Evolutionary conservation across 2,329 filamentous ascomycete species (phyloP).

Genomic region (Aspergillus sp.): DNA sequence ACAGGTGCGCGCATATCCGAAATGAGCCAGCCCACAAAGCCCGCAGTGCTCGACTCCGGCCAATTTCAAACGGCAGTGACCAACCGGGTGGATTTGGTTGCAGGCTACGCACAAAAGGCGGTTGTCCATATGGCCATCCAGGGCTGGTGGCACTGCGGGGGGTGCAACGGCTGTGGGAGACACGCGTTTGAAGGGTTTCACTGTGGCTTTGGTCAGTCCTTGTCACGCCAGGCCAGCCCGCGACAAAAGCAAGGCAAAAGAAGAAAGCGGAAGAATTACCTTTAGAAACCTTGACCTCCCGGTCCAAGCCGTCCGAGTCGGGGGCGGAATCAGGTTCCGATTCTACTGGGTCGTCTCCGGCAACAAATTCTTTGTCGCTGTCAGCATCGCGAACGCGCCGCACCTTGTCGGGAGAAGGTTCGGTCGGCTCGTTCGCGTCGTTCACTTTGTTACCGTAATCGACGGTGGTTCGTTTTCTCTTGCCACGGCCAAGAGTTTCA

Average conservation of each 20-base stretch:
- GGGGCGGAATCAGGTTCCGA: constrained; percentile 25
- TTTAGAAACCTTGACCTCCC: constrained; percentile 17
- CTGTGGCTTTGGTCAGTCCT: constrained; percentile 22
- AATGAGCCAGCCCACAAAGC: constrained; percentile 64
- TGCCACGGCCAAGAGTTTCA: constrained; percentile 81
- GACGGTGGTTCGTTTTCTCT: constrained; percentile 64
- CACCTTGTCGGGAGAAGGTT: constrained; percentile 24
- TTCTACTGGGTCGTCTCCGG: constrained; percentile 26
- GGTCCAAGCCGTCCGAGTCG: constrained; percentile 27
- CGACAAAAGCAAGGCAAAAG: background rate
- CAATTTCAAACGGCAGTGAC: constrained; percentile 61
- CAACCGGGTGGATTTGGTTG: constrained; percentile 51
- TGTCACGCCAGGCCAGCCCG: background rate
- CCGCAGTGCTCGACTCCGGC: constrained; percentile 62
- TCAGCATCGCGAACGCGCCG: constrained; percentile 18
- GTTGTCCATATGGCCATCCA: constrained; percentile 21
- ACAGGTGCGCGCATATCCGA: constrained; percentile 56
- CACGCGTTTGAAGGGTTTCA: constrained; percentile 41
- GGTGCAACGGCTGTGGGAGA: constrained; percentile 14
- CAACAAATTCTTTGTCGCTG: constrained; percentile 34
- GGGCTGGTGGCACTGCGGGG: constrained; percentile 3
- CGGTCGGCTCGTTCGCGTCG: constrained; percentile 11
- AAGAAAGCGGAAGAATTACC: constrained; percentile 11
- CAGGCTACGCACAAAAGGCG: constrained; percentile 53
- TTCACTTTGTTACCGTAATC: constrained; percentile 23